A percentile compares a stretch with the other conserved stretches of the same genome.
phyloP scores from a whole-genome alignment of 768 basidiomycete species.

The Panaeolus cyanescens region DNA sequence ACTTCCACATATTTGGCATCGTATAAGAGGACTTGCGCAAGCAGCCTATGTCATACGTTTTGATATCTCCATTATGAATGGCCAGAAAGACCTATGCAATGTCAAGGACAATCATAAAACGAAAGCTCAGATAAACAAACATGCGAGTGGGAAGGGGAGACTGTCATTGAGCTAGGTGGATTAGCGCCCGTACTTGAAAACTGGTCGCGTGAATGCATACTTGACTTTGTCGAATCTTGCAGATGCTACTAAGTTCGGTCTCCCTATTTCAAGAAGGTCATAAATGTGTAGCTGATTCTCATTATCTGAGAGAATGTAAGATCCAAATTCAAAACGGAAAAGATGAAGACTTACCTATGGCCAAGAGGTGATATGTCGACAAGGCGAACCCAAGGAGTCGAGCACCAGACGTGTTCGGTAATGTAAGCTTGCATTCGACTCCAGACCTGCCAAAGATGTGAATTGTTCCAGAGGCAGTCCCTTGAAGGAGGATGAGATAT shows the following conservation, averaged over 20 bases:
- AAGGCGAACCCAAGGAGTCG: conserved; percentile 66
- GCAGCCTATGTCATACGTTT: conserved; percentile 77
- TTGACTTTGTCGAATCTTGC: conserved; percentile 50
- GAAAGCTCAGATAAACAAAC: conserved; percentile 34
- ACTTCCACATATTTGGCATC: conserved; percentile 76
- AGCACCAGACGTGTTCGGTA: conserved; percentile 48
- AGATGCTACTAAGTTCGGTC: conserved; percentile 52
- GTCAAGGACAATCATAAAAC: conserved; percentile 6
- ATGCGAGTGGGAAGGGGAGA: conserved; percentile 74
- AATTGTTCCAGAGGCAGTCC: conserved; percentile 64
- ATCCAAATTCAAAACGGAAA: background rate
- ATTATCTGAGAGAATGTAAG: conserved; percentile 39
- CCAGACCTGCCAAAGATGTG: conserved; percentile 70
- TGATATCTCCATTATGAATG: conserved; percentile 56
- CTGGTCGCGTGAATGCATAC: conserved; percentile 29
- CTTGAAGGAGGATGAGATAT: conserved; percentile 33
- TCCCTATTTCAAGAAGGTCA: conserved; percentile 54
- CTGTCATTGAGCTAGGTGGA: conserved; percentile 50
- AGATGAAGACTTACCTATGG: conserved; percentile 50
- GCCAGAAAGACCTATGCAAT: conserved; percentile 46
- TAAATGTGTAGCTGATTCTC: conserved; percentile 59
- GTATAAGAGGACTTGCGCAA: conserved; percentile 64
- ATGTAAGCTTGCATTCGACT: conserved; percentile 50
- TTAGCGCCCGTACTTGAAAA: conserved; percentile 5
- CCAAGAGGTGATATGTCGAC: conserved; percentile 55